These are phyloP conservation scores for Hippophae tibetana DNA, from an alignment of 306 rosid genomes.

Conservation along the genomic window DNA sequence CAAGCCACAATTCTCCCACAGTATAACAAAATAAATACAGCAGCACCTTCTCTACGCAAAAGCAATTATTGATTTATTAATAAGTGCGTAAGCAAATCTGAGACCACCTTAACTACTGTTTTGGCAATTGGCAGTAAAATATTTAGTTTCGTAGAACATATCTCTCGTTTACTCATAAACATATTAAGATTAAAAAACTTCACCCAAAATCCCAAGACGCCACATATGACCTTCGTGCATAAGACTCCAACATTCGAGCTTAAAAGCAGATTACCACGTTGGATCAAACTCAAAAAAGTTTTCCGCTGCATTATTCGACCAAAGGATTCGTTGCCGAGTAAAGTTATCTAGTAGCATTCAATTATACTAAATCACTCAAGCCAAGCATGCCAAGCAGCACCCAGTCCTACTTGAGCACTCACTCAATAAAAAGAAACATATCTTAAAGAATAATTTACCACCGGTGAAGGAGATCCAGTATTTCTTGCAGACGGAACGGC, in stretches of 20 bases:
- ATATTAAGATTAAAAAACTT: background rate
- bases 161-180: background rate
- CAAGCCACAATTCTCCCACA: slow-evolving; percentile 5
- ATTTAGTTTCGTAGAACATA: too few relatives aligned
- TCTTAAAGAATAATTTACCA: slow-evolving; percentile 26
- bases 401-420: background rate
- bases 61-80: background rate
- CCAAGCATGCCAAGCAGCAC: background rate
- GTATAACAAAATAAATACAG: background rate
- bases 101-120: background rate
- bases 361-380: background rate
- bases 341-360: background rate
- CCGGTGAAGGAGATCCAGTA: slow-evolving; percentile 63
- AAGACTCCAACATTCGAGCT: background rate
- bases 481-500: slow-evolving; percentile 25
- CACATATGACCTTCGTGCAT: background rate
- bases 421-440: too few relatives aligned
- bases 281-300: slow-evolving; percentile 8
- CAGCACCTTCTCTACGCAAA: background rate
- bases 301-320: background rate
- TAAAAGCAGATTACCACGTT: background rate
- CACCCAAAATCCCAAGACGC: background rate
- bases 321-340: background rate
- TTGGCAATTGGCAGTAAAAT: background rate
- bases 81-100: background rate